Evolutionary conservation across 2,329 filamentous ascomycete genomes (phyloP).

Genomic region (Aspergillus proliferans): DNA sequence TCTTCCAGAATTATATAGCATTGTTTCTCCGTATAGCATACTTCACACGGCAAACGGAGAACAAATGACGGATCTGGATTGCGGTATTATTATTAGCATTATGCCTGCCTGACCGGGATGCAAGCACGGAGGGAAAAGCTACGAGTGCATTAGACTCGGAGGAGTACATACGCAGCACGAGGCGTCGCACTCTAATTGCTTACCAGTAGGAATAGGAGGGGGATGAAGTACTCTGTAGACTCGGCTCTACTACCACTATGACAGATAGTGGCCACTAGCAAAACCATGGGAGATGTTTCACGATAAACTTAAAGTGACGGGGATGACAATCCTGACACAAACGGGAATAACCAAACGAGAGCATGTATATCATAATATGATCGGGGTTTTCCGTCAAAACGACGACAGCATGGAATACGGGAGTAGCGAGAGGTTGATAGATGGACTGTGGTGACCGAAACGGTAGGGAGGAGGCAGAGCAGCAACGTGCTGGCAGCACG

Average conservation of each 20-base stretch:
- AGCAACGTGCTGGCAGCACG: not conserved
- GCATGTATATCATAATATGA: not conserved
- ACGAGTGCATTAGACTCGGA: not conserved
- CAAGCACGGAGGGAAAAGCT: not conserved
- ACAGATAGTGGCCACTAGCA: not conserved
- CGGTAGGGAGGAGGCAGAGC: not conserved
- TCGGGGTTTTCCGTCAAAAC: not conserved
- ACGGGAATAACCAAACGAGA: not conserved
- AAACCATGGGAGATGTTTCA: not conserved
- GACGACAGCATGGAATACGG: not conserved
- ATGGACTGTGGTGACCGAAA: not conserved
- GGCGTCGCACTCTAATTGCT: not conserved
- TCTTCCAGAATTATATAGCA: not conserved
- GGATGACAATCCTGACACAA: not conserved
- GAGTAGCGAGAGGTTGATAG: not conserved
- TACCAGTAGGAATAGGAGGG: not conserved
- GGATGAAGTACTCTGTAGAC: not conserved
- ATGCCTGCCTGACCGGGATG: not conserved
- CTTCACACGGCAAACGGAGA: not conserved
- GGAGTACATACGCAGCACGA: not conserved
- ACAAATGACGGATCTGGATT: not conserved
- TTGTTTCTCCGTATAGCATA: not conserved
- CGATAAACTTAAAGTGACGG: not conserved
- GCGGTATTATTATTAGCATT: not conserved
- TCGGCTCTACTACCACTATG: not conserved